phyloP scores from a whole-genome alignment of 2,329 filamentous ascomycete species.

The Drechslera avenae region DNA sequence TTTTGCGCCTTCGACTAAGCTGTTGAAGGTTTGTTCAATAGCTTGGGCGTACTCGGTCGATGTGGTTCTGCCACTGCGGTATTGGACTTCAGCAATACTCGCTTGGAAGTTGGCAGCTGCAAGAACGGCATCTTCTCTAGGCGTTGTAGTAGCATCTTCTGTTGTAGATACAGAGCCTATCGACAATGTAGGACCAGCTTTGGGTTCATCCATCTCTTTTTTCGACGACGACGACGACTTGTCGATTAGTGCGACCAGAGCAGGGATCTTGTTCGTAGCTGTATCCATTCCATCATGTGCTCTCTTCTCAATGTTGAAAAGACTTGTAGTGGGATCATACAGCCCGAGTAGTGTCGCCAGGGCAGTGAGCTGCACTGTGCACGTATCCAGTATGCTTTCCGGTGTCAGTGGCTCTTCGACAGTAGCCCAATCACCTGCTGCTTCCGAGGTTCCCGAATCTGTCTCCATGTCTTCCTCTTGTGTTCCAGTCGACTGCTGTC shows the following conservation, averaged over 20 bases:
- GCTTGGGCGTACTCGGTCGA: slow-evolving; percentile 58
- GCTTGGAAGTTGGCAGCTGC: slow-evolving; percentile 62
- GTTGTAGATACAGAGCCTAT: slow-evolving; percentile 28
- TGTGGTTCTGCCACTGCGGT: slow-evolving; percentile 57
- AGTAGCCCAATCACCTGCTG: slow-evolving; percentile 66
- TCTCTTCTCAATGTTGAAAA: slow-evolving; percentile 60
- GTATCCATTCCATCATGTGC: slow-evolving; percentile 62
- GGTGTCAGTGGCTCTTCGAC: slow-evolving; percentile 71
- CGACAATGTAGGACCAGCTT: slow-evolving; percentile 41
- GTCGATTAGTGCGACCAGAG: slow-evolving; percentile 53
- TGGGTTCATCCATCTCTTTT: slow-evolving; percentile 29
- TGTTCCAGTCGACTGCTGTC: slow-evolving; percentile 9
- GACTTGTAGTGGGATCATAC: slow-evolving; percentile 52
- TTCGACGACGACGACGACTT: slow-evolving; percentile 25
- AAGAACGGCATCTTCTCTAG: slow-evolving; percentile 59
- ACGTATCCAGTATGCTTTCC: slow-evolving; percentile 69
- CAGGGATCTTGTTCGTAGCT: slow-evolving; percentile 59
- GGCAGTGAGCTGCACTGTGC: slow-evolving; percentile 63
- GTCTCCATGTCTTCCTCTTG: slow-evolving; percentile 30
- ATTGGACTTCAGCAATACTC: slow-evolving; percentile 62
- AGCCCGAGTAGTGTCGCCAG: slow-evolving; percentile 55
- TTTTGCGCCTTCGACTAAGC: slow-evolving; percentile 48
- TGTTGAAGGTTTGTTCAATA: slow-evolving; percentile 42
- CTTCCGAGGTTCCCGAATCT: slow-evolving; percentile 33
- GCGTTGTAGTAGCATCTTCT: slow-evolving; percentile 45